phyloP scores from a whole-genome alignment of 441 rosid genomes.

The Rhodomyrtus psidioides region DNA sequence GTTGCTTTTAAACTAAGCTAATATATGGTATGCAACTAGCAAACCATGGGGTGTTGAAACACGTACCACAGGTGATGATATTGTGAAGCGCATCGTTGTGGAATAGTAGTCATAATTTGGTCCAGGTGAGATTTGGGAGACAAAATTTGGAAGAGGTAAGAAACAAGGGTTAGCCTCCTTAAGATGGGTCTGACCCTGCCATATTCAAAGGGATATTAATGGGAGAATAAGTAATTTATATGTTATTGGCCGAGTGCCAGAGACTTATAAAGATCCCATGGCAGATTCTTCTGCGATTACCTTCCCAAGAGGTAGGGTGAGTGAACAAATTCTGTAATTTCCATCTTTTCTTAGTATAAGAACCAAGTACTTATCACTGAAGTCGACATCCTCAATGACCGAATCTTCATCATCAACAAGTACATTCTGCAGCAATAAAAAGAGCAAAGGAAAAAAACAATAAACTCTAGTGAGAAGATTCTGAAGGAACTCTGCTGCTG shows the following conservation, averaged over 20 bases:
- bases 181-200: slow-evolving; percentile 48
- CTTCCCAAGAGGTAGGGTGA: slow-evolving; percentile 65
- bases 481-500: neutral
- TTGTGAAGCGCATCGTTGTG: slow-evolving; percentile 71
- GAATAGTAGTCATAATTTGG: slow-evolving; percentile 83
- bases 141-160: slow-evolving; percentile 78
- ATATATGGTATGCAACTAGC: neutral
- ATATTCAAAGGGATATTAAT: slow-evolving; percentile 3
- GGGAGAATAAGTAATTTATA: neutral
- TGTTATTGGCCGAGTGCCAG: neutral
- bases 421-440: slow-evolving; percentile 41
- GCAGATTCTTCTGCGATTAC: slow-evolving; percentile 21
- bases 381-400: slow-evolving; percentile 78
- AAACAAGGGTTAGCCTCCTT: slow-evolving; percentile 60
- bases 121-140: slow-evolving; percentile 71
- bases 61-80: slow-evolving; percentile 92
- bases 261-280: neutral
- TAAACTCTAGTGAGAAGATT: neutral
- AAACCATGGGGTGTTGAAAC: neutral
- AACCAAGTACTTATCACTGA: slow-evolving; percentile 64
- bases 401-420: slow-evolving; percentile 41
- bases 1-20: neutral
- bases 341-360: slow-evolving; percentile 51
- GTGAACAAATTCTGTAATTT: slow-evolving; percentile 55
- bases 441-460: neutral